Conservation (phyloP, 805 yeast genomes). For the Candida mattraensis region DNA sequence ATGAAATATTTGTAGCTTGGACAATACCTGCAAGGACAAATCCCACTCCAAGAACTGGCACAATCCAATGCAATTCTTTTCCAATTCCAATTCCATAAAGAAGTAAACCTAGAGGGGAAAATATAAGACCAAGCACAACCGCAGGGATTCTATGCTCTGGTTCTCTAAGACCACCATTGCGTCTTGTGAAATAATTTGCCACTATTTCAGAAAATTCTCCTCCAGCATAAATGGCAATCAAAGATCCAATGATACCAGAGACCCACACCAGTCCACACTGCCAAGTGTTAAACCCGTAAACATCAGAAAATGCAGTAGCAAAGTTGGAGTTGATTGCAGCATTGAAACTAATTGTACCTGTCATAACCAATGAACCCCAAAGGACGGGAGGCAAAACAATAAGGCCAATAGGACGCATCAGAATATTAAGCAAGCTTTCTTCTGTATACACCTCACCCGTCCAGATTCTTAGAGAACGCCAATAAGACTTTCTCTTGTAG, state of each 20-base stretch:
- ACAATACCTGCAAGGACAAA: constrained; percentile 11
- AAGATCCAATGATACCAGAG: constrained; percentile 9
- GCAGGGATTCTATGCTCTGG: constrained; percentile 12
- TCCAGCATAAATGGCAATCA: constrained; percentile 10
- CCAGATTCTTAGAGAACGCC: constrained; percentile 4
- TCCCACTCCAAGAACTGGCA: constrained; percentile 8
- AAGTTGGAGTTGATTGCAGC: constrained; percentile 10
- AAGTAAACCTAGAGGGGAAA: constrained; percentile 8
- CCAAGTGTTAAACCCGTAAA: constrained; percentile 7
- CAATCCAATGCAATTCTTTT: constrained; percentile 8
- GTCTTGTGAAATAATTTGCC: constrained; percentile 9
- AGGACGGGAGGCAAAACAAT: constrained; percentile 11
- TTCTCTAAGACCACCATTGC: constrained; percentile 11
- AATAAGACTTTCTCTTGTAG: constrained; percentile 3
- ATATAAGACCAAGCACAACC: constrained; percentile 4
- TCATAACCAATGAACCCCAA: constrained; percentile 10
- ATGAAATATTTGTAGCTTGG: constrained; percentile 12
- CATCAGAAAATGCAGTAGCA: constrained; percentile 4
- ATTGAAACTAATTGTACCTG: constrained; percentile 12
- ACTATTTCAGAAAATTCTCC: constrained; percentile 9
- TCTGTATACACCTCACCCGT: constrained; percentile 8
- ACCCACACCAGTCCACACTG: constrained; percentile 10
- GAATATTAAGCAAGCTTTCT: constrained; percentile 8
- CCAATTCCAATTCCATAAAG: constrained; percentile 9
- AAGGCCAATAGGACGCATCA: constrained; percentile 11